Evolutionary conservation across 2,329 filamentous ascomycete species (phyloP).

Genomic region (Orbilia blumenaviensis): DNA sequence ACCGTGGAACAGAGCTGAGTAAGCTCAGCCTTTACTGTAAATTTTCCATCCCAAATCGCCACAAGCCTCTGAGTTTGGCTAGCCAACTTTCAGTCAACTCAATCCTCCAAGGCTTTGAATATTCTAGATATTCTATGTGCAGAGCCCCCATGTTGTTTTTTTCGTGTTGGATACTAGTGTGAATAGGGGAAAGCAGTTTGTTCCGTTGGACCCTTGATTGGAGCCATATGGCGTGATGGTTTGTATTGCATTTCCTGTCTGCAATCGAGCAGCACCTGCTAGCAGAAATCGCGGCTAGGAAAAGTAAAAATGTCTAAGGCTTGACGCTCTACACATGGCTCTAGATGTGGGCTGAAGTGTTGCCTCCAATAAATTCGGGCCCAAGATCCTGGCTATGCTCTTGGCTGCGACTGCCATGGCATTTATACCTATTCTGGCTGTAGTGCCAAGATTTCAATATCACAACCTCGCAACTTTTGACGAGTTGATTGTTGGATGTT

Average conservation of each 20-base stretch:
- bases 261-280: background rate
- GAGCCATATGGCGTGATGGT: background rate
- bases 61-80: too few relatives aligned
- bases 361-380: background rate
- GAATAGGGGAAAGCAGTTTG: background rate
- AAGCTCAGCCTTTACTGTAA: background rate
- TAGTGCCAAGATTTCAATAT: background rate
- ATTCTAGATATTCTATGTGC: too few relatives aligned
- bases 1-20: background rate
- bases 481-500: background rate
- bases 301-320: background rate
- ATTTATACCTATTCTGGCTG: background rate
- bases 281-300: background rate
- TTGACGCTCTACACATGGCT: background rate
- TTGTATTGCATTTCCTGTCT: background rate
- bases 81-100: too few relatives aligned
- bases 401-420: background rate
- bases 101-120: background rate
- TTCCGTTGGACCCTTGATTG: background rate
- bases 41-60: too few relatives aligned
- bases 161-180: background rate
- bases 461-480: background rate
- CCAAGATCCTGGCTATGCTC: background rate
- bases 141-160: background rate
- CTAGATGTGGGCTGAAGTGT: background rate